Evolutionary conservation across 73 alveolate genomes (phyloP), one percentile per base, ranked within the genome.

Genomic region (Uronychia setigera): DNA sequence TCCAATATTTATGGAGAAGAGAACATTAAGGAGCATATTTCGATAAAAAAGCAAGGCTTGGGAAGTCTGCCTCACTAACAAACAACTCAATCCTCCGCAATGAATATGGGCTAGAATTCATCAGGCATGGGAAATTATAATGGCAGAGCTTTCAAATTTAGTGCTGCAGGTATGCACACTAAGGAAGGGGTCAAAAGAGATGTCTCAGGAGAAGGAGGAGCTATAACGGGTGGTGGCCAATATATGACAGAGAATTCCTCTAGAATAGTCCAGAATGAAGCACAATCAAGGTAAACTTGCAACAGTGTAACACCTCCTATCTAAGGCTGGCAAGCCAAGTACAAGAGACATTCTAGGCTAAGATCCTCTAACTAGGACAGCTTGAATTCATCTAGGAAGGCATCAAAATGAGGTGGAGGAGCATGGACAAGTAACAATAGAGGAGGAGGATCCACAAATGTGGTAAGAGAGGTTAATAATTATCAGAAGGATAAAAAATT

Each of bases 241-340:
- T 46, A 46, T 46, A 11, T 46, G 5, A 46, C 67, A 46, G 67
- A 46, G 67, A 46, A 46, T 46, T 46, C 67, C 19, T 46, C 67
- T 5, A 46, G 67, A 19, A 46, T 46, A 19, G 67, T 46, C n/a
- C 67, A 46, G 19, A 46, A 46, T 46, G 67, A 46, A 19, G 67
- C 67, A 46, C 67, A 46, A 19, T 46, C 67, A 46, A 46, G 67
- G 67, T 19, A 46, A 19, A 46, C 67, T 5, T 46, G 67, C 67
- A 46, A 46, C 67, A 11, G n/a, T 46, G 67, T 46, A 11, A 46
- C 67, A 11, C 67, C 67, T 19, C 67, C 67, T 11, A 46, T 46
- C 19, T 46, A 46, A 19, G 67, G 67, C n/a, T 46, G 67, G 67
- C 67, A 46, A 46, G 67, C 67, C 67, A 46, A 46, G 67, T 46